These are phyloP conservation scores for Hippophae rhamnoides DNA, from an alignment of 306 rosid genomes.

Conservation along the genomic window DNA sequence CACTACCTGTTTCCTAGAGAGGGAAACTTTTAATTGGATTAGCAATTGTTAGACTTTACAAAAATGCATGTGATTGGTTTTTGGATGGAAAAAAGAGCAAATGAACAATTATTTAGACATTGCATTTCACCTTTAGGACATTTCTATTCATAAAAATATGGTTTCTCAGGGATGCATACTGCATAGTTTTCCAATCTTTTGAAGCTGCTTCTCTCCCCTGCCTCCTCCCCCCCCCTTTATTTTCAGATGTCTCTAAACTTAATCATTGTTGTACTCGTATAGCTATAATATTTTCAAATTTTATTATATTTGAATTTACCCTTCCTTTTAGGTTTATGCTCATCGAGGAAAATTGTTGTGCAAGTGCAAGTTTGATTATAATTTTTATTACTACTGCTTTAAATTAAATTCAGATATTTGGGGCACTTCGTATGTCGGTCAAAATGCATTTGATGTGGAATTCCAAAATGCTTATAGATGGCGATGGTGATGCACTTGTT, in stretches of 20 bases:
- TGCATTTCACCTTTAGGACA: no score
- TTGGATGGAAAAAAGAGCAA: no score
- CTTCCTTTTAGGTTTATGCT: neutral
- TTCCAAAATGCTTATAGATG: constrained; percentile 81
- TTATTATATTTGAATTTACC: neutral
- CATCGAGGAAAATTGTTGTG: neutral
- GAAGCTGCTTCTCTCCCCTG: no score
- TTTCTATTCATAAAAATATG: no score
- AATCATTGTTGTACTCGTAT: neutral
- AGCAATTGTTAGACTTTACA: neutral
- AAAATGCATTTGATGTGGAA: constrained; percentile 88
- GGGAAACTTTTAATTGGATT: neutral
- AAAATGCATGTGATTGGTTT: neutral
- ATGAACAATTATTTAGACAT: no score
- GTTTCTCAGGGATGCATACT: no score
- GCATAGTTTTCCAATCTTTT: no score
- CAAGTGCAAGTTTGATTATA: neutral
- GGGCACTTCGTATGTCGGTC: constrained; percentile 95
- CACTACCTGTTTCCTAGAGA: no score
- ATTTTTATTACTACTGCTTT: neutral
- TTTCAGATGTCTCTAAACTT: no score
- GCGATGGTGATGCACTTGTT: constrained; percentile 56
- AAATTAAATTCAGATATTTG: constrained; percentile 53
- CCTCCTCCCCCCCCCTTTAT: no score
- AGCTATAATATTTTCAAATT: neutral